Conservation (phyloP, 1,284 basidiomycete genomes). For the Cutaneotrichosporon sp. region DNA sequence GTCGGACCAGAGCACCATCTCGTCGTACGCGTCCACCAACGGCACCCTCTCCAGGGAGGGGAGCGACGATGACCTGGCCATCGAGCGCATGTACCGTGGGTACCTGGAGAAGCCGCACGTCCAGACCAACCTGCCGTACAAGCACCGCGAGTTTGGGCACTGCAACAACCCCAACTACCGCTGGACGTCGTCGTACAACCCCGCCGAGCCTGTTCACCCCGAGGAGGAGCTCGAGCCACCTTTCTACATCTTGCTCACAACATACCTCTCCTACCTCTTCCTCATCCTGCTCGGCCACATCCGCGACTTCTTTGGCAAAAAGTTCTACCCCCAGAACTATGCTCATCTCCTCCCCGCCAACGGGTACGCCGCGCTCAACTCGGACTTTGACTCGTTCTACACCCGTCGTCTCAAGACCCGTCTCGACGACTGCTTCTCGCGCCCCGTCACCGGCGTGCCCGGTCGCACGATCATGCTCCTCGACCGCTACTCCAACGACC, state of each 20-base stretch:
- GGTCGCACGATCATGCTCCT: constrained; percentile 87
- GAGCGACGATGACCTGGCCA: constrained; percentile 31
- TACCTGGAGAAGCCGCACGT: constrained; percentile 47
- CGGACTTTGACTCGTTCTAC: constrained; percentile 99
- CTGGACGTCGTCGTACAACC: constrained; percentile 53
- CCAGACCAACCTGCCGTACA: constrained; percentile 41
- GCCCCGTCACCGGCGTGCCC: constrained; percentile 91
- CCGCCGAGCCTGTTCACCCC: constrained; percentile 56
- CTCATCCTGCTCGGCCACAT: constrained; percentile 89
- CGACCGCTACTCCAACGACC: constrained; percentile 81
- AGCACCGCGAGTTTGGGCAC: constrained; percentile 53
- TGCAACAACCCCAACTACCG: constrained; percentile 52
- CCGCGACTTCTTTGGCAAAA: constrained; percentile 93
- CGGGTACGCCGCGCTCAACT: constrained; percentile 94
- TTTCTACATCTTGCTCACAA: constrained; percentile 87
- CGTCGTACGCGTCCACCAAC: constrained; percentile 40
- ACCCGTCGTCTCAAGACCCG: constrained; percentile 91
- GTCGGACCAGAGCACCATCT: constrained; percentile 44
- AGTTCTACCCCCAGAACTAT: constrained; percentile 70
- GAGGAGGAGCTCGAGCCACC: constrained; percentile 73
- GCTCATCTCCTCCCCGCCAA: constrained; percentile 77
- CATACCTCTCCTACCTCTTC: constrained; percentile 86
- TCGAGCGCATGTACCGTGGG: constrained; percentile 44
- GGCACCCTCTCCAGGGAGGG: constrained; percentile 16
- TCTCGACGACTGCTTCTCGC: constrained; percentile 94